Evolutionary conservation across 2,329 filamentous ascomycete species (phyloP).

Genomic region (Cladophialophora bantiana): DNA sequence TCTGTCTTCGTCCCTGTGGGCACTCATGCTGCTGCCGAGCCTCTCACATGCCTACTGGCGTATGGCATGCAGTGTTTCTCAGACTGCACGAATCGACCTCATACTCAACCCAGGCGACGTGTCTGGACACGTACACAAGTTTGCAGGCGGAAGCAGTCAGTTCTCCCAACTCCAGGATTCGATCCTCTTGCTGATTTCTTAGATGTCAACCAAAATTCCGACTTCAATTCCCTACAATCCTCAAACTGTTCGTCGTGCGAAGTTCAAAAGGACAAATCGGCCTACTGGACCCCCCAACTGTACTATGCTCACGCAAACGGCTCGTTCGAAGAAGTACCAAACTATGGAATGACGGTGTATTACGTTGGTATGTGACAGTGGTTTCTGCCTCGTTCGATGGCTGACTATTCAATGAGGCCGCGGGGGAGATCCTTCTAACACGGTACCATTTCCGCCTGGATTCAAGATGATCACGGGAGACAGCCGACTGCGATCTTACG

Average conservation of each 20-base stretch:
- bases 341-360: conserved; percentile 58
- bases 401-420: conserved; percentile 44
- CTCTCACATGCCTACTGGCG: conserved; percentile 76
- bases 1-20: conserved; percentile 17
- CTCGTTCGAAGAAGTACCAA: conserved; percentile 38
- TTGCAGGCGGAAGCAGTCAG: conserved; percentile 79
- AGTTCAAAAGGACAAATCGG: conserved; percentile 81
- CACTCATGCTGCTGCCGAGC: conserved; percentile 25
- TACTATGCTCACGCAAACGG: conserved; percentile 78
- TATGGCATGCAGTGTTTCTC: conserved; percentile 77
- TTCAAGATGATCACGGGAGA: conserved; percentile 86
- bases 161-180: conserved; percentile 35
- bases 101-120: conserved; percentile 68
- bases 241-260: conserved; percentile 84
- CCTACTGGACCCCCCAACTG: conserved; percentile 81
- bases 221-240: conserved; percentile 63
- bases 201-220: conserved; percentile 70
- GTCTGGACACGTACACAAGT: conserved; percentile 73
- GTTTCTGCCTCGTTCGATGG: conserved; percentile 43
- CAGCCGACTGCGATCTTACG: conserved; percentile 61
- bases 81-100: conserved; percentile 70
- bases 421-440: conserved; percentile 55
- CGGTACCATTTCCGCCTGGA: conserved; percentile 75
- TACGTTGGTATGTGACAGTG: conserved; percentile 41
- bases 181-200: conserved; percentile 22